phyloP scores from a whole-genome alignment of 2,329 filamentous ascomycete species.

The Fusarium camptoceras region DNA sequence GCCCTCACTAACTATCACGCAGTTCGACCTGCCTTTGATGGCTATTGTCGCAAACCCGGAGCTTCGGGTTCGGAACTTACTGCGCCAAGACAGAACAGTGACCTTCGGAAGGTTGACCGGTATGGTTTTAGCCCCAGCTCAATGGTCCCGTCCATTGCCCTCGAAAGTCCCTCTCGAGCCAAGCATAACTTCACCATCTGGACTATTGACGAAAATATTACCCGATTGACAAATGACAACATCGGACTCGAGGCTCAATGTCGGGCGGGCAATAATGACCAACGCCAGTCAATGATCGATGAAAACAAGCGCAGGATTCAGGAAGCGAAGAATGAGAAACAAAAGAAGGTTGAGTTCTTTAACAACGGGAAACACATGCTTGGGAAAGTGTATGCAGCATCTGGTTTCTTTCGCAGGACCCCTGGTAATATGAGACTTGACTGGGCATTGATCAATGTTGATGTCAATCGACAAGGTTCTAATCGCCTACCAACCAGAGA shows the following conservation, averaged over 20 bases:
- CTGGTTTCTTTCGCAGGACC: background rate
- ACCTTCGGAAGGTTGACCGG: background rate
- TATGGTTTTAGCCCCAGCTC: background rate
- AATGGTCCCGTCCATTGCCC: no score
- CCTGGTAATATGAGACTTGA: background rate
- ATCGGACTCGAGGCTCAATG: background rate
- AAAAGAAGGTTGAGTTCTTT: background rate
- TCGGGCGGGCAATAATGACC: background rate
- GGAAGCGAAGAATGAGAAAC: background rate
- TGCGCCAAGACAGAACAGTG: background rate
- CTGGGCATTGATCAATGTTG: background rate
- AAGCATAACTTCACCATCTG: background rate
- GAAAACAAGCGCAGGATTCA: background rate
- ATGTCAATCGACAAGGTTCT: background rate
- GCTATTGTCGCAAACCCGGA: background rate
- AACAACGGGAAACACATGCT: background rate
- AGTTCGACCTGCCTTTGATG: background rate
- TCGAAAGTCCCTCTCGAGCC: background rate
- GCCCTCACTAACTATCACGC: background rate
- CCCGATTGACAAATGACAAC: background rate
- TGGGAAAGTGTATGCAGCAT: background rate
- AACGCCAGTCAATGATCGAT: background rate
- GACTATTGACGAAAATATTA: background rate
- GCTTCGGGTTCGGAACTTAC: background rate
- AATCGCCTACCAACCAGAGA: background rate